phyloP scores from a whole-genome alignment of 495 filamentous ascomycete species.

The Penicillium ucsense region DNA sequence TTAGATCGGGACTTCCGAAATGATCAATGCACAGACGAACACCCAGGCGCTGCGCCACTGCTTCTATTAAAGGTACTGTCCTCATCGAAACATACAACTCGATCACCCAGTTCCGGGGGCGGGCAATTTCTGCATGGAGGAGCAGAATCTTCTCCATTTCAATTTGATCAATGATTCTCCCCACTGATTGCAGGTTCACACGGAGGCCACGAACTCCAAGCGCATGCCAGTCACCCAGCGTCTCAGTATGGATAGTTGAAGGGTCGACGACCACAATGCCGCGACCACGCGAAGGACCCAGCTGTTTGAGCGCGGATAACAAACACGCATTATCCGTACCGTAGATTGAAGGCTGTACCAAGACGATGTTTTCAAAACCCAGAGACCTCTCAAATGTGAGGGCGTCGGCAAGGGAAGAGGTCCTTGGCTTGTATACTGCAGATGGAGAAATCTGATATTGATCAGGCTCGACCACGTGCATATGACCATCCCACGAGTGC shows the following conservation, averaged over 20 bases:
- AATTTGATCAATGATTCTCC: constrained; percentile 21
- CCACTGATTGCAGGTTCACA: constrained; percentile 40
- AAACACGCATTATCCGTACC: constrained; percentile 45
- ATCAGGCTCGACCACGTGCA: constrained; percentile 41
- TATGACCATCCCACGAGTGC: constrained; percentile 42
- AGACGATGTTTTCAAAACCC: constrained; percentile 34
- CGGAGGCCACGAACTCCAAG: constrained; percentile 43
- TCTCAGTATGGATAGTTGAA: constrained; percentile 17
- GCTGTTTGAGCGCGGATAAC: constrained; percentile 29
- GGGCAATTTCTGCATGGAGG: constrained; percentile 35
- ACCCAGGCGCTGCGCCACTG: constrained; percentile 30
- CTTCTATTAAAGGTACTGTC: constrained; percentile 30
- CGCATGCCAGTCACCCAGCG: constrained; percentile 35
- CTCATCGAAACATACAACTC: constrained; percentile 39
- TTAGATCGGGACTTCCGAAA: constrained; percentile 34
- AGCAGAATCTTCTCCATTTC: constrained; percentile 27
- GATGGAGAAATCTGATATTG: constrained; percentile 26
- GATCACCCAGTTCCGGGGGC: constrained; percentile 36
- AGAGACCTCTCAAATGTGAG: constrained; percentile 30
- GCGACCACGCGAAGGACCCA: constrained; percentile 35
- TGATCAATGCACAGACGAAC: constrained; percentile 43
- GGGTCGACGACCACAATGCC: constrained; percentile 43
- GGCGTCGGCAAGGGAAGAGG: constrained; percentile 30
- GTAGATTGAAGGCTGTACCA: constrained; percentile 45
- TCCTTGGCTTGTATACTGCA: constrained; percentile 30